These are phyloP conservation scores for Myriangium duriaei DNA, from an alignment of 2,329 filamentous ascomycete species.

Conservation along the genomic window DNA sequence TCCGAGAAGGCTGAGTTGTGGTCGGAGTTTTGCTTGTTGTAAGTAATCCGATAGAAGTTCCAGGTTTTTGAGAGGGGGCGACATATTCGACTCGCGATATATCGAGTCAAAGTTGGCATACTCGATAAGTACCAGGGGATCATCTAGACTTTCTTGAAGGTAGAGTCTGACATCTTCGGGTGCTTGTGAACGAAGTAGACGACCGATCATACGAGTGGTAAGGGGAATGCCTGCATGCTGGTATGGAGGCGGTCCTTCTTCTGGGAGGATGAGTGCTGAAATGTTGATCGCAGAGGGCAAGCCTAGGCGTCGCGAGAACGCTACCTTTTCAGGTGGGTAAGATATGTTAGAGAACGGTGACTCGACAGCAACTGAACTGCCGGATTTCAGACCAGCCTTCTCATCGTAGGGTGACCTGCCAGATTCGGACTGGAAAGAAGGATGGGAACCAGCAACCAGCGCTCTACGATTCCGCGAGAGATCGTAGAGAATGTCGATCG, in stretches of 20 bases:
- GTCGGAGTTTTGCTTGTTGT: conserved; percentile 18
- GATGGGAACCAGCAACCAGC: conserved; percentile 25
- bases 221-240: conserved; percentile 33
- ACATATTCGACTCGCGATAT: conserved; percentile 35
- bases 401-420: conserved; percentile 4
- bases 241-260: conserved; percentile 37
- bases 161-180: conserved; percentile 19
- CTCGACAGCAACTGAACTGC: conserved; percentile 27
- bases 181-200: conserved; percentile 21
- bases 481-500: conserved; percentile 69
- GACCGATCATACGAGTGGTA: conserved; percentile 33
- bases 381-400: conserved; percentile 13
- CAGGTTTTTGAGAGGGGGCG: conserved; percentile 33
- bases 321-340: conserved; percentile 11
- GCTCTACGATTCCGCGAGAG: conserved; percentile 53
- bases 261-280: conserved; percentile 30
- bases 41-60: conserved; percentile 24
- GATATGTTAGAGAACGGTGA: no score
- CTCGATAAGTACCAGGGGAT: conserved; percentile 47
- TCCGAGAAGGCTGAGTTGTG: conserved; percentile 45
- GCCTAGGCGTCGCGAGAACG: conserved; percentile 20
- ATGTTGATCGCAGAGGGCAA: conserved; percentile 33
- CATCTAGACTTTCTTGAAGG: conserved; percentile 21
- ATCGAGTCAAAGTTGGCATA: conserved; percentile 44
- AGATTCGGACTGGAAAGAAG: conserved; percentile 16